A percentile compares a stretch with the other conserved stretches of the same genome.
Conservation (phyloP, 2,329 filamentous ascomycete species). For the Trematosphaeria pertusa region DNA sequence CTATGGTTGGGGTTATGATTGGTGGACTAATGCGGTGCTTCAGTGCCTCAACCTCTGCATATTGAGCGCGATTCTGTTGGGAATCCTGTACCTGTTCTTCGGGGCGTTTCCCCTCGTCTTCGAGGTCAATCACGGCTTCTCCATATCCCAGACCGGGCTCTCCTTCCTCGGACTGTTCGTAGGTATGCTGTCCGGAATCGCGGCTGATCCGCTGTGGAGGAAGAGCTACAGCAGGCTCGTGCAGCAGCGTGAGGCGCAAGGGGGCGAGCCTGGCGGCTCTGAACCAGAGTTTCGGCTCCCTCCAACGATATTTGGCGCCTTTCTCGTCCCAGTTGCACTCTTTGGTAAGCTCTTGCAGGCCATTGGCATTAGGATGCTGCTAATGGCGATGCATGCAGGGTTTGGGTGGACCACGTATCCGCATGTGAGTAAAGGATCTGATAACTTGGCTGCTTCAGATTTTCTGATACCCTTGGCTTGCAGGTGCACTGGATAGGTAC, state of each 20-base stretch:
- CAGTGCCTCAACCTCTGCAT: slow-evolving; percentile 77
- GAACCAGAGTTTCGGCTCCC: slow-evolving; percentile 90
- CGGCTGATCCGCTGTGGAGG: slow-evolving; percentile 71
- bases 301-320: slow-evolving; percentile 69
- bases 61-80: slow-evolving; percentile 83
- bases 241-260: slow-evolving; percentile 58
- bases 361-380: slow-evolving; percentile 30
- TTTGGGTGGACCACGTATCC: slow-evolving; percentile 86
- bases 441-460: slow-evolving; percentile 61
- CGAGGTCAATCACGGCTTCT: slow-evolving; percentile 74
- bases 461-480: slow-evolving; percentile 43
- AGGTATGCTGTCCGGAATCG: slow-evolving; percentile 70
- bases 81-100: slow-evolving; percentile 78
- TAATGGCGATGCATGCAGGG: slow-evolving; percentile 48
- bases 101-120: slow-evolving; percentile 88
- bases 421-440: slow-evolving; percentile 68
- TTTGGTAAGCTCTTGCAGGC: slow-evolving; percentile 66
- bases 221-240: slow-evolving; percentile 66
- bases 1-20: slow-evolving; percentile 18
- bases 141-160: slow-evolving; percentile 79
- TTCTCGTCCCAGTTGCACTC: slow-evolving; percentile 79
- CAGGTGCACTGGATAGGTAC: slow-evolving; percentile 60
- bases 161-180: slow-evolving; percentile 71
- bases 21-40: slow-evolving; percentile 32
- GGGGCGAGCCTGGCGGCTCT: slow-evolving; percentile 62